Evolutionary conservation across 331 rosid species (phyloP), one percentile per base, ranked within the genome.

Genomic region (Malus hybrid): DNA sequence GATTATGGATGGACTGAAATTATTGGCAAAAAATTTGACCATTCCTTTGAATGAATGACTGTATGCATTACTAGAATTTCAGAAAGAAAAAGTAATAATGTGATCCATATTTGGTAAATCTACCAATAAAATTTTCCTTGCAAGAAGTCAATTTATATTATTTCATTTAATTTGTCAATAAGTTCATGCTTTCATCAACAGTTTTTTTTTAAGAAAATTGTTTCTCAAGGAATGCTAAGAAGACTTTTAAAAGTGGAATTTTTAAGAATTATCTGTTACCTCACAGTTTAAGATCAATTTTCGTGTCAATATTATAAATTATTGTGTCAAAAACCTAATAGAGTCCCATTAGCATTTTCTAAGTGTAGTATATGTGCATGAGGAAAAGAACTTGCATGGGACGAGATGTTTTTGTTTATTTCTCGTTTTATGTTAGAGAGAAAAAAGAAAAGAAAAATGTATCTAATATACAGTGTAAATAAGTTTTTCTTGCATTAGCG

Each of bases 381-480:
- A 16, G 3, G 18, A 52, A 50, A 16, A 52, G 8, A 52, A 52
- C 9, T 16, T 50, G 9, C 20, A 50, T 16, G n/a, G 2, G 9
- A 50, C 4, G 0, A 0, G 0, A 6, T 50, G 1, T 16, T 52
- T 52, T 52, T 52, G 57, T 52, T 16, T 52, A 15, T 52, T 52
- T 52, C 10, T 52, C 10, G 19, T 6, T 6, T 50, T 52, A 18
- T 52, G 57, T 52, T 16, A 52, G 20, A 52, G 20, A 16, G 9
- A 6, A 1, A 0, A 15, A 48, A 48, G 0, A 2, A 16, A 2
- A 5, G 0, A 6, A 15, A 15, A 6, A 15, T 8, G 4, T 16
- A 50, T 50, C n/a, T 50, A 50, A 52, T 2, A 52, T 2, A 52
- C 7, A 9, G 57, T 16, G 20, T 2, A 52, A 52, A 18, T 50